Evolutionary conservation across 345 rosid genomes (phyloP).

Genomic region (Lepidium africanum): DNA sequence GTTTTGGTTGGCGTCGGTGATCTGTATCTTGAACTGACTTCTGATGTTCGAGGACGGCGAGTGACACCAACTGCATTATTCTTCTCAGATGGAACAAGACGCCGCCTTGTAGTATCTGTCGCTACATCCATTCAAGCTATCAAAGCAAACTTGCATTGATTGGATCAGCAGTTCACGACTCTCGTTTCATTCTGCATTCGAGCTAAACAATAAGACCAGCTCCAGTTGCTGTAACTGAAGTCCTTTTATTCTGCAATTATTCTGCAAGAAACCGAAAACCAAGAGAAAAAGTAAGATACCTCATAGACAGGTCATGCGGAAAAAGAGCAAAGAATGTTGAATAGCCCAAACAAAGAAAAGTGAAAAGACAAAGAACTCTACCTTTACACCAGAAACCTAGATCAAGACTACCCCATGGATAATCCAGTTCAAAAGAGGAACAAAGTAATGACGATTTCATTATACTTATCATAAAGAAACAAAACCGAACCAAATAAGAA

Average conservation of each 20-base stretch:
- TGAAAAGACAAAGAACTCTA: conserved; percentile 11
- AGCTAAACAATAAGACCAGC: conserved; percentile 13
- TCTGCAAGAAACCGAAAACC: conserved; percentile 48
- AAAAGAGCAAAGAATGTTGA: conserved; percentile 35
- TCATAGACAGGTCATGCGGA: conserved; percentile 30
- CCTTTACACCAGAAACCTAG: not conserved
- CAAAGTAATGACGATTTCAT: not conserved
- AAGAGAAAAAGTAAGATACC: conserved; percentile 37
- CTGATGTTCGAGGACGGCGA: conserved; percentile 59
- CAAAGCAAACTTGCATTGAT: conserved; percentile 55
- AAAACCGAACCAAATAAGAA: not conserved
- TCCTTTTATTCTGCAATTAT: conserved; percentile 53
- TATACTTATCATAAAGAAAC: not conserved
- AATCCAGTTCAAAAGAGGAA: not conserved
- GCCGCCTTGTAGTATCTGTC: conserved; percentile 48
- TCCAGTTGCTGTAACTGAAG: conserved; percentile 34
- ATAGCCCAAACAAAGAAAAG: conserved; percentile 18
- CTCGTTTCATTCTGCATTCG: conserved; percentile 31
- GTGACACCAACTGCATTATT: conserved; percentile 42
- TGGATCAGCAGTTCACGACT: conserved; percentile 29
- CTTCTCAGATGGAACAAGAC: conserved; percentile 63
- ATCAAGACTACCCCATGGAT: not conserved
- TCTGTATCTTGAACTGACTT: conserved; percentile 77
- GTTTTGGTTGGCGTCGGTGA: conserved; percentile 52
- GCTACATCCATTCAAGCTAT: conserved; percentile 70